phyloP scores from a whole-genome alignment of 2,329 filamentous ascomycete species.

The Trichoderma cornu-damae region DNA sequence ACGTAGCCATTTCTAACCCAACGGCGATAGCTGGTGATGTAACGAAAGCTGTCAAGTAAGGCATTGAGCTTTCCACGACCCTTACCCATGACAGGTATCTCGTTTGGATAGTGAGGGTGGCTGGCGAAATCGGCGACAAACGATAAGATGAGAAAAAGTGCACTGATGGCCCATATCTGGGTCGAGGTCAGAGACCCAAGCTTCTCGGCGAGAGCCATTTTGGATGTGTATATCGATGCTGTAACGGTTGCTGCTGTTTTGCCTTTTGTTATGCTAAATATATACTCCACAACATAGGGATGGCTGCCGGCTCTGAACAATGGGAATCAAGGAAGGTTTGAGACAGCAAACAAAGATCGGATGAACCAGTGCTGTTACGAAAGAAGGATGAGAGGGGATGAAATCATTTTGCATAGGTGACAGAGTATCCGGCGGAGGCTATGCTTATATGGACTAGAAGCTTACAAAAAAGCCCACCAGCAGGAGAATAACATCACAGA shows the following conservation, averaged over 20 bases:
- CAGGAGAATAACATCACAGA: not conserved
- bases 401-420: not conserved
- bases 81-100: constrained; percentile 40
- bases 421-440: not conserved
- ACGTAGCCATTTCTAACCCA: constrained; percentile 42
- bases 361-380: not conserved
- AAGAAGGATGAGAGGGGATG: not conserved
- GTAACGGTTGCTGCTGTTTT: not conserved
- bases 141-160: constrained; percentile 31
- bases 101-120: constrained; percentile 37
- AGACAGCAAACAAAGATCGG: not conserved
- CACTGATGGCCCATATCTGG: constrained; percentile 2
- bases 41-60: constrained; percentile 38
- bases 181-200: constrained; percentile 14
- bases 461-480: not conserved
- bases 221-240: not conserved
- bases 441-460: not conserved
- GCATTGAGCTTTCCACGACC: constrained; percentile 34
- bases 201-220: constrained; percentile 17
- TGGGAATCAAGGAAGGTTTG: not conserved
- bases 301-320: not conserved
- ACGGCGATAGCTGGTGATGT: constrained; percentile 33
- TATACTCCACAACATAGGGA: not conserved
- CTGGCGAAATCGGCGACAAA: constrained; percentile 38
- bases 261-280: not conserved